These are phyloP conservation scores for Pythium brachiatum DNA, from an alignment of 352 stramenopile genomes.

Conservation along the genomic window DNA sequence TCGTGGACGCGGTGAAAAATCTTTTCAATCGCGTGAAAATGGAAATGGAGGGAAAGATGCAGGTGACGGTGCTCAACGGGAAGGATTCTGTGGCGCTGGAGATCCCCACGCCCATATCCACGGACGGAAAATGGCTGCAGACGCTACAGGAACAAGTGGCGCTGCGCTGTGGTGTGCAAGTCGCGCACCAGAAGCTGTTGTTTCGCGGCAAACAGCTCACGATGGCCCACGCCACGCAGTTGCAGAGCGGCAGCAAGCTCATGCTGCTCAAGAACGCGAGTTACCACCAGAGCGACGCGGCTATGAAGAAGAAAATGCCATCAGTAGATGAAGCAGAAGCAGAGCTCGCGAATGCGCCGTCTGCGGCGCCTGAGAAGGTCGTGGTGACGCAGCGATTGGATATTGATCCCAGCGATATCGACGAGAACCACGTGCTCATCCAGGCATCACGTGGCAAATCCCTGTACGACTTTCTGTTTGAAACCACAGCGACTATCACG, in stretches of 20 bases:
- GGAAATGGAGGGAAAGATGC: constrained; percentile 15
- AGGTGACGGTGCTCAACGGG: constrained; percentile 49
- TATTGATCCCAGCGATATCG: constrained; percentile 23
- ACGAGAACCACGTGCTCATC: constrained; percentile 45
- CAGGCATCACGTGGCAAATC: constrained; percentile 54
- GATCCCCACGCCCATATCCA: constrained; percentile 21
- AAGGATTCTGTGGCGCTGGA: constrained; percentile 36
- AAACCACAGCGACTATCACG: constrained; percentile 27
- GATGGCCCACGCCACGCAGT: constrained; percentile 7
- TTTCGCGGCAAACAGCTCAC: constrained; percentile 37
- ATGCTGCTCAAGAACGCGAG: constrained; percentile 29
- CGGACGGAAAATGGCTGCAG: constrained; percentile 28
- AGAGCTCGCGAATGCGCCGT: background rate
- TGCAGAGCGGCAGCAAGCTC: constrained; percentile 28
- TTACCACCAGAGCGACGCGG: constrained; percentile 18
- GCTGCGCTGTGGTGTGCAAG: constrained; percentile 33
- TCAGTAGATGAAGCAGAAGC: background rate
- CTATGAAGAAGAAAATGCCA: background rate
- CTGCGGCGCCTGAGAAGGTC: background rate
- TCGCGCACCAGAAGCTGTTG: constrained; percentile 53
- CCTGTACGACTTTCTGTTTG: constrained; percentile 55
- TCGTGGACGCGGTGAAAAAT: background rate
- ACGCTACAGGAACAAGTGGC: constrained; percentile 33
- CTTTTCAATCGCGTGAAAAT: background rate
- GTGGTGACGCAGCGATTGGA: constrained; percentile 12